A percentile compares a stretch with the other conserved stretches of the same genome.
These are phyloP conservation scores for Penicillium digitatum DNA, from an alignment of 2,329 filamentous ascomycete genomes.

Conservation along the genomic window DNA sequence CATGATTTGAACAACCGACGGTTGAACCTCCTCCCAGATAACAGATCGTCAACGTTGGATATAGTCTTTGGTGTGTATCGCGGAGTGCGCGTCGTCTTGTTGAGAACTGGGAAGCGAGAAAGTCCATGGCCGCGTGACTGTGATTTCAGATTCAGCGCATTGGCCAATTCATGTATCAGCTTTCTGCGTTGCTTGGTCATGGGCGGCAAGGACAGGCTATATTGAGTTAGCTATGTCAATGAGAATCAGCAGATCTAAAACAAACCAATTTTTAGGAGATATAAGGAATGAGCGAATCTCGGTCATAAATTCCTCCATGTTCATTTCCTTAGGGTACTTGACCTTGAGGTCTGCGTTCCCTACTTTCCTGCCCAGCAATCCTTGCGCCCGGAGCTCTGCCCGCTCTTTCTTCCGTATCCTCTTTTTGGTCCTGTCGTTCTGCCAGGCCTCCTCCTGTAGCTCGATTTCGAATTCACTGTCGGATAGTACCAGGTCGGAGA, in stretches of 20 bases:
- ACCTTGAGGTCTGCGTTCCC: slow-evolving; percentile 58
- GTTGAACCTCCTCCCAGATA: slow-evolving; percentile 35
- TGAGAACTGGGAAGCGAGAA: slow-evolving; percentile 70
- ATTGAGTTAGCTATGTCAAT: slow-evolving; percentile 7
- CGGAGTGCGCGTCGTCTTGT: slow-evolving; percentile 66
- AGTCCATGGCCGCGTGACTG: slow-evolving; percentile 73
- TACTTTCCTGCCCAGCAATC: slow-evolving; percentile 58
- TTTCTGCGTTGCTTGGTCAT: slow-evolving; percentile 78
- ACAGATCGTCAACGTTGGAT: slow-evolving; percentile 40
- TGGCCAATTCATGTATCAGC: slow-evolving; percentile 73
- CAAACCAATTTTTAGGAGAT: slow-evolving; percentile 60
- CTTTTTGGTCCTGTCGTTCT: slow-evolving; percentile 68
- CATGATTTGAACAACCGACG: slow-evolving; percentile 26
- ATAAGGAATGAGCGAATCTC: slow-evolving; percentile 71
- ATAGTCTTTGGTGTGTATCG: slow-evolving; percentile 57
- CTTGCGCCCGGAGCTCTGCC: slow-evolving; percentile 64
- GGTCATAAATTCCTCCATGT: slow-evolving; percentile 63
- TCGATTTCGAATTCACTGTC: slow-evolving; percentile 65
- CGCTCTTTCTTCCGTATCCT: slow-evolving; percentile 65
- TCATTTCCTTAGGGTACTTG: slow-evolving; percentile 72
- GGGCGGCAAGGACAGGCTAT: slow-evolving; percentile 70
- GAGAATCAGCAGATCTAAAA: neutral
- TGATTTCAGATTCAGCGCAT: slow-evolving; percentile 72
- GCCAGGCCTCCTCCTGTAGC: slow-evolving; percentile 56
- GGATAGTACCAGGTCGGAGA: slow-evolving; percentile 53